phyloP scores from a whole-genome alignment of 192 early-diverging fungal species.

The Linnemannia elongata region DNA sequence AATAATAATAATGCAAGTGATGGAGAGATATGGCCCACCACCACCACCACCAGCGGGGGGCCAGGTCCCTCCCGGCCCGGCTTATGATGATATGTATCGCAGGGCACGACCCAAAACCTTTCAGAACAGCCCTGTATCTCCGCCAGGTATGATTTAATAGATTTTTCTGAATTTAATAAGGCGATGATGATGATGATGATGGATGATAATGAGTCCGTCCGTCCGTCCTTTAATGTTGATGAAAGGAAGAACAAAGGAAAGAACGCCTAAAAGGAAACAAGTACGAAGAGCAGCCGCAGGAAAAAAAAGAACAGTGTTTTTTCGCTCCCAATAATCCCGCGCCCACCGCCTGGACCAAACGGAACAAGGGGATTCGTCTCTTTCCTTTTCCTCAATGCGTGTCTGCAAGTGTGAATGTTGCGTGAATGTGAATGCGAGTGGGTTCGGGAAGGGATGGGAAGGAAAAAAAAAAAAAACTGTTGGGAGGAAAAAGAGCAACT shows the following conservation, averaged over 20 bases:
- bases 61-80: slow-evolving; percentile 34
- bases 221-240: background rate
- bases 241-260: background rate
- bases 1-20: slow-evolving; percentile 17
- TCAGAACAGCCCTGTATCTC: slow-evolving; percentile 43
- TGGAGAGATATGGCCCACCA: slow-evolving; percentile 46
- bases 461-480: background rate
- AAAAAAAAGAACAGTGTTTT: background rate
- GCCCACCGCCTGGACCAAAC: background rate
- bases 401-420: background rate
- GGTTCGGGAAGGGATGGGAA: background rate
- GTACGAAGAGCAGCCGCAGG: background rate
- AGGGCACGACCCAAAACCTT: slow-evolving; percentile 51
- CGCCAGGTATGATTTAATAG: slow-evolving; percentile 45
- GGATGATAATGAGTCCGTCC: slow-evolving; percentile 10
- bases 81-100: slow-evolving; percentile 52
- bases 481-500: background rate
- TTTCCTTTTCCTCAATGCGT: background rate
- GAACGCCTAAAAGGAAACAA: background rate
- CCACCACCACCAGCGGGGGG: slow-evolving; percentile 7
- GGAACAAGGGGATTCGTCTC: background rate
- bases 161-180: background rate
- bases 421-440: background rate
- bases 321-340: background rate
- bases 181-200: background rate